A percentile compares a stretch with the other conserved stretches of the same genome.
Conservation (phyloP, 1,284 basidiomycete species). For the Farysia itapuensis region DNA sequence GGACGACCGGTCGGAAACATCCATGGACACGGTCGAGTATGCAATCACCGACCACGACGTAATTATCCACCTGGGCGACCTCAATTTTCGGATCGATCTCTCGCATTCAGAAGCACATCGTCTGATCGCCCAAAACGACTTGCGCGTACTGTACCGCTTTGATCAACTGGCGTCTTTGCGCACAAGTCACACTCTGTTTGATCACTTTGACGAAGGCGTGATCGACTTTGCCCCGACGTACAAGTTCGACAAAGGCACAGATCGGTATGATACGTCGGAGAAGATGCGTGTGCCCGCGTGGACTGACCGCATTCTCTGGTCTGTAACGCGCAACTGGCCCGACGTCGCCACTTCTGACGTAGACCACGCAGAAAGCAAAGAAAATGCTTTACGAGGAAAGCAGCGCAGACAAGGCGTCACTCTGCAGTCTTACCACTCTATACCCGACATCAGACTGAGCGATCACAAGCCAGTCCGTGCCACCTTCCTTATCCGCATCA, state of each 20-base stretch:
- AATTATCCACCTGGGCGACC: constrained; percentile 89
- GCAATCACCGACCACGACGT: constrained; percentile 58
- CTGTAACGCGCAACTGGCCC: constrained; percentile 26
- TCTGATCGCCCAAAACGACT: constrained; percentile 16
- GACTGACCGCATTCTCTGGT: constrained; percentile 73
- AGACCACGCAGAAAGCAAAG: not conserved
- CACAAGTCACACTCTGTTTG: constrained; percentile 66
- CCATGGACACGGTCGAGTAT: constrained; percentile 3
- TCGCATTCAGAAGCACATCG: constrained; percentile 77
- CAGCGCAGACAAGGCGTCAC: constrained; percentile 10
- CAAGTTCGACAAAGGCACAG: constrained; percentile 74
- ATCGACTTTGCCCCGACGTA: constrained; percentile 86
- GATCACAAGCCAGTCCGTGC: constrained; percentile 38
- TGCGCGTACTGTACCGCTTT: constrained; percentile 68
- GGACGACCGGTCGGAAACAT: not conserved
- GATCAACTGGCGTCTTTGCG: constrained; percentile 64
- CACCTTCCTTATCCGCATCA: constrained; percentile 19
- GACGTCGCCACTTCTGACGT: not conserved
- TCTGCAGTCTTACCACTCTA: constrained; percentile 18
- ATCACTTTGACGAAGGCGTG: constrained; percentile 82
- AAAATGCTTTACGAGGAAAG: not conserved
- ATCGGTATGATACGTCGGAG: constrained; percentile 90
- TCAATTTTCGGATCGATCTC: constrained; percentile 88
- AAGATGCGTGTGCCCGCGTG: constrained; percentile 94
- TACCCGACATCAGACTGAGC: constrained; percentile 23